These are phyloP conservation scores for Porodaedalea pini DNA, from an alignment of 1,284 basidiomycete genomes.

Conservation along the genomic window DNA sequence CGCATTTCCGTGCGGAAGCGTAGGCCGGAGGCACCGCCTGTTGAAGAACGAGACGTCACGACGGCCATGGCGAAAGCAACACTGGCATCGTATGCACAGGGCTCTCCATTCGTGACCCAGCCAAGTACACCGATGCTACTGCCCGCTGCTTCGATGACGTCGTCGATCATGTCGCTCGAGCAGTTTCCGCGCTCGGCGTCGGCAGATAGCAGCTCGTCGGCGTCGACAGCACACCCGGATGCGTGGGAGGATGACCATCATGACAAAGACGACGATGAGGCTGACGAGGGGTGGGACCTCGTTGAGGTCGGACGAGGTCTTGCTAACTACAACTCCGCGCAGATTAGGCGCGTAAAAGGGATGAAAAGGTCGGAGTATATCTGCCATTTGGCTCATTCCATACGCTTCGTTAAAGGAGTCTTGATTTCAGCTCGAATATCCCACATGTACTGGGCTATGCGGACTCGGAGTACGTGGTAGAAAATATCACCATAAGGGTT, in stretches of 20 bases:
- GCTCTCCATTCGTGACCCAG: slow-evolving; percentile 17
- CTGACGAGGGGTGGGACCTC: slow-evolving; percentile 64
- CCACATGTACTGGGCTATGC: slow-evolving; percentile 84
- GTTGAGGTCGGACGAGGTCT: slow-evolving; percentile 91
- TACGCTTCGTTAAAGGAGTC: slow-evolving; percentile 11
- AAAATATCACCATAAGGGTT: slow-evolving; percentile 75
- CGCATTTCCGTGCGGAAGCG: slow-evolving; percentile 65
- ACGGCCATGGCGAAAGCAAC: slow-evolving; percentile 27
- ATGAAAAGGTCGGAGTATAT: slow-evolving; percentile 69
- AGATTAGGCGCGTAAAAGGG: slow-evolving; percentile 87
- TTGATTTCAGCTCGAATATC: slow-evolving; percentile 66
- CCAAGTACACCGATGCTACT: slow-evolving; percentile 21
- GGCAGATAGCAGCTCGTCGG: slow-evolving; percentile 29
- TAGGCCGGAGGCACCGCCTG: slow-evolving; percentile 24
- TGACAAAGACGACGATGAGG: slow-evolving; percentile 31
- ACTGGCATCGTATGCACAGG: slow-evolving; percentile 9
- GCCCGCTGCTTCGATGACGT: slow-evolving; percentile 19
- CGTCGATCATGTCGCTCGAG: slow-evolving; percentile 33
- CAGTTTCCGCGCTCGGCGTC: slow-evolving; percentile 38
- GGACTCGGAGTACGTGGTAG: slow-evolving; percentile 95
- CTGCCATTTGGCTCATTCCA: slow-evolving; percentile 7
- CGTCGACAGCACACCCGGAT: slow-evolving; percentile 21
- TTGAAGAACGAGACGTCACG: slow-evolving; percentile 28
- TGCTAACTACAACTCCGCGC: slow-evolving; percentile 93
- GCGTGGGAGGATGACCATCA: slow-evolving; percentile 12